phyloP scores from a whole-genome alignment of 805 yeast genomes.

The Pichia paraexigua region DNA sequence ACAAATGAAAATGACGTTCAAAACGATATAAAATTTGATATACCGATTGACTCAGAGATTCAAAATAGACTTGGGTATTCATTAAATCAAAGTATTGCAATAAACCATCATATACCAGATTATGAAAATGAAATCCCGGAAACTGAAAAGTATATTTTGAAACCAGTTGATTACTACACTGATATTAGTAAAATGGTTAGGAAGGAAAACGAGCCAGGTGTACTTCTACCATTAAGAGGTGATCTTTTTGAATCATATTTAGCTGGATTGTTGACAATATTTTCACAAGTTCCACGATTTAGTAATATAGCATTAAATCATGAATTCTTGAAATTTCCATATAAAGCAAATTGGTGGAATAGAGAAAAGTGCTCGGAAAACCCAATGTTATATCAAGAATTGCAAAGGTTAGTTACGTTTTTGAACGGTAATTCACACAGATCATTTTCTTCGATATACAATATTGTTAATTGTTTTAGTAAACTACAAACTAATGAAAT shows the following conservation, averaged over 20 bases:
- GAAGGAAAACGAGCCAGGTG: slow-evolving; percentile 20
- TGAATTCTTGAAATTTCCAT: slow-evolving; percentile 30
- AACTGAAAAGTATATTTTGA: background rate
- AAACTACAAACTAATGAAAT: slow-evolving; percentile 20
- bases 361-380: slow-evolving; percentile 21
- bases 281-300: slow-evolving; percentile 32
- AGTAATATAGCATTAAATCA: slow-evolving; percentile 25
- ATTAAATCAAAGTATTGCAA: slow-evolving; percentile 10
- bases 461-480: slow-evolving; percentile 26
- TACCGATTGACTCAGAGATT: slow-evolving; percentile 18
- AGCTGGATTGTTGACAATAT: slow-evolving; percentile 34
- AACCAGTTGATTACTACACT: slow-evolving; percentile 22
- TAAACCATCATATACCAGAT: slow-evolving; percentile 13
- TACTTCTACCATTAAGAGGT: slow-evolving; percentile 29
- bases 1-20: background rate
- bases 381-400: slow-evolving; percentile 28
- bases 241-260: slow-evolving; percentile 32
- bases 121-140: background rate
- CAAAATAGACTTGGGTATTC: slow-evolving; percentile 18
- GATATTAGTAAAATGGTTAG: slow-evolving; percentile 26
- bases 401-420: slow-evolving; percentile 33
- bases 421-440: slow-evolving; percentile 29
- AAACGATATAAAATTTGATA: background rate
- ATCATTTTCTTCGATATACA: slow-evolving; percentile 32
- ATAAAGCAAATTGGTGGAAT: slow-evolving; percentile 34